Percentiles rank a stretch among this genome's conserved stretches.
Conservation (phyloP, 345 rosid species). For the Cardamine occulta region DNA sequence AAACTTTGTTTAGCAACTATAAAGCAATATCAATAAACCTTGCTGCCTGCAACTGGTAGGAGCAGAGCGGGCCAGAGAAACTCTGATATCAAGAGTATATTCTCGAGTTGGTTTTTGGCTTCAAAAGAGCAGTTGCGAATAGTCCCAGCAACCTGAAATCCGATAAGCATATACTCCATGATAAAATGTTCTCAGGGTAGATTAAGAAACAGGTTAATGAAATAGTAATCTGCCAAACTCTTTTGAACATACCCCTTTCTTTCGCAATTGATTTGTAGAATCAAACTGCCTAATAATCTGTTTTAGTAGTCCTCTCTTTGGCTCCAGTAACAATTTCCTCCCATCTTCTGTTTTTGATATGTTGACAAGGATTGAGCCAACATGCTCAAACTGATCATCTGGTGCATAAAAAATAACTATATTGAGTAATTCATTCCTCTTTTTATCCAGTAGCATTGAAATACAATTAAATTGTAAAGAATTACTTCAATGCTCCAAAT, state of each 20-base stretch:
- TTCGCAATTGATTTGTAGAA: slow-evolving; percentile 65
- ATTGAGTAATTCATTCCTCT: background rate
- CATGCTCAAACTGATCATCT: slow-evolving; percentile 96
- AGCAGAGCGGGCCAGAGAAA: slow-evolving; percentile 96
- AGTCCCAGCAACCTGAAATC: slow-evolving; percentile 76
- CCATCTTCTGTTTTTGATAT: slow-evolving; percentile 85
- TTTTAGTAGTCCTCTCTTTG: slow-evolving; percentile 76
- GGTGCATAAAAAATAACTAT: slow-evolving; percentile 18
- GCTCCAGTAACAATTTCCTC: slow-evolving; percentile 75
- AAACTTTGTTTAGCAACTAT: background rate
- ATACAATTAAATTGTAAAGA: background rate
- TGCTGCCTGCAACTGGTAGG: slow-evolving; percentile 89
- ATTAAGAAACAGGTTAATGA: background rate
- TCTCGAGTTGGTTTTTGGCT: slow-evolving; percentile 81
- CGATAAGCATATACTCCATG: slow-evolving; percentile 1
- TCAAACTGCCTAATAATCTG: slow-evolving; percentile 86
- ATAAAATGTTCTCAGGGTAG: background rate
- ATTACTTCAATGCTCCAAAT: background rate
- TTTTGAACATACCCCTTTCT: slow-evolving; percentile 75
- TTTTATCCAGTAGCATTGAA: background rate
- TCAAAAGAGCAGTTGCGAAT: slow-evolving; percentile 90
- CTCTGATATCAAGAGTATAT: slow-evolving; percentile 81
- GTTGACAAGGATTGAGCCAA: slow-evolving; percentile 89
- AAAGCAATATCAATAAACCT: slow-evolving; percentile 49
- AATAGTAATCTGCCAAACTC: slow-evolving; percentile 9